Evolutionary conservation across 129 eudicot species (phyloP).

Genomic region (Artemisia annua): DNA sequence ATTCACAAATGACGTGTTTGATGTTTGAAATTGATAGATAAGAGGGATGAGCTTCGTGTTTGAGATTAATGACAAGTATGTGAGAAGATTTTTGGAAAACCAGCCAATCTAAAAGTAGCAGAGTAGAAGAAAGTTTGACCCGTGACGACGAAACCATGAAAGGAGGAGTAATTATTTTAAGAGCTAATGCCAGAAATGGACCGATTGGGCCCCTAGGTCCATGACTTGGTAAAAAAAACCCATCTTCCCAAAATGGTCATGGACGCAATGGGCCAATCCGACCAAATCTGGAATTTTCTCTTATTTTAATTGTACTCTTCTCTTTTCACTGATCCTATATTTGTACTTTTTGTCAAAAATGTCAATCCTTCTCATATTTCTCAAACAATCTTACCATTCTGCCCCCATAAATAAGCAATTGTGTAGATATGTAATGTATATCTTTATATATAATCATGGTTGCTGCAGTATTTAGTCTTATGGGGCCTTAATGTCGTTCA

Average conservation of each 20-base stretch:
- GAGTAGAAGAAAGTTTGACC: slow-evolving; percentile 36
- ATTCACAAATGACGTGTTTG: neutral
- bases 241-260: no score
- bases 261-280: no score
- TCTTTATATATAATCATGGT: slow-evolving; percentile 31
- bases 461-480: slow-evolving; percentile 28
- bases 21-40: slow-evolving; percentile 48
- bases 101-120: slow-evolving; percentile 32
- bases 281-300: no score
- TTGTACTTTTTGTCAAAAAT: slow-evolving; percentile 31
- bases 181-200: no score
- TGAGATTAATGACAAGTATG: slow-evolving; percentile 65
- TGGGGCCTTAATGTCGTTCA: neutral
- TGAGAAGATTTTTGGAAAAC: slow-evolving; percentile 39
- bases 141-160: slow-evolving; percentile 23
- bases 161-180: slow-evolving; percentile 18
- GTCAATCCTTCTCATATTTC: slow-evolving; percentile 32
- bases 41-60: slow-evolving; percentile 78
- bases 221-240: no score
- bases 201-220: no score
- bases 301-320: no score
- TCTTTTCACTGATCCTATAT: slow-evolving; percentile 13
- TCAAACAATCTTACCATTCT: slow-evolving; percentile 20
- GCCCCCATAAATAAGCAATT: slow-evolving; percentile 39
- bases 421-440: slow-evolving; percentile 35